Evolutionary conservation across 257 asterid genomes (phyloP).

Genomic region (Solanum megistacrolobum): DNA sequence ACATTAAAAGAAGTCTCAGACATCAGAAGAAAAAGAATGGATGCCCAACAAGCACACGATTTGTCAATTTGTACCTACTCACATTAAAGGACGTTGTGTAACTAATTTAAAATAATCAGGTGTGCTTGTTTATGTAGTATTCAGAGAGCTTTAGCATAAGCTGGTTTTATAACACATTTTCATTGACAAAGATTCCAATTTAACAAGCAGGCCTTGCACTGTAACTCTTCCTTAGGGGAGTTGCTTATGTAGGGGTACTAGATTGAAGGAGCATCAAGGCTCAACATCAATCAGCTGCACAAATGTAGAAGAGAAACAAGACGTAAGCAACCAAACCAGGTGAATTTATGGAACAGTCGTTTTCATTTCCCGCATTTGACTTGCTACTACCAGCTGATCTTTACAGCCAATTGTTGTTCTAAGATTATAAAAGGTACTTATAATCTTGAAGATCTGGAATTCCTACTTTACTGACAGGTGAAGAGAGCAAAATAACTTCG

Average conservation of each 20-base stretch:
- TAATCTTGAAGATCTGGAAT: not conserved
- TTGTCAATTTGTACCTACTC: not conserved
- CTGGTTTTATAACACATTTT: not conserved
- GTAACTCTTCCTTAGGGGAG: not conserved
- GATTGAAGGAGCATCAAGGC: not conserved
- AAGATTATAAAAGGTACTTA: not conserved
- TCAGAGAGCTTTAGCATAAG: not conserved
- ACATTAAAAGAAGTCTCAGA: not conserved
- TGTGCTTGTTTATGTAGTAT: not conserved
- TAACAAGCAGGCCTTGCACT: not conserved
- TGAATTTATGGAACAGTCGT: not conserved
- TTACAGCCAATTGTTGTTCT: not conserved
- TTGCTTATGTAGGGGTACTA: not conserved
- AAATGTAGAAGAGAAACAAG: not conserved
- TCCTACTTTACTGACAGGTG: not conserved
- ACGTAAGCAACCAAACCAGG: not conserved
- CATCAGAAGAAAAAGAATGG: not conserved
- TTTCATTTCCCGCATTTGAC: not conserved
- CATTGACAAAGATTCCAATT: not conserved
- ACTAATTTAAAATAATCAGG: not conserved
- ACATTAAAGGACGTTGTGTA: not conserved
- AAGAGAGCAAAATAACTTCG: not conserved
- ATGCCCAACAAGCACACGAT: not conserved
- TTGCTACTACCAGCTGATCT: not conserved
- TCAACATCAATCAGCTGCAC: not conserved